Evolutionary conservation across 805 yeast genomes (phyloP), one percentile per base, ranked within the genome.

Genomic region (Vanderwaltozyma tropicalis): DNA sequence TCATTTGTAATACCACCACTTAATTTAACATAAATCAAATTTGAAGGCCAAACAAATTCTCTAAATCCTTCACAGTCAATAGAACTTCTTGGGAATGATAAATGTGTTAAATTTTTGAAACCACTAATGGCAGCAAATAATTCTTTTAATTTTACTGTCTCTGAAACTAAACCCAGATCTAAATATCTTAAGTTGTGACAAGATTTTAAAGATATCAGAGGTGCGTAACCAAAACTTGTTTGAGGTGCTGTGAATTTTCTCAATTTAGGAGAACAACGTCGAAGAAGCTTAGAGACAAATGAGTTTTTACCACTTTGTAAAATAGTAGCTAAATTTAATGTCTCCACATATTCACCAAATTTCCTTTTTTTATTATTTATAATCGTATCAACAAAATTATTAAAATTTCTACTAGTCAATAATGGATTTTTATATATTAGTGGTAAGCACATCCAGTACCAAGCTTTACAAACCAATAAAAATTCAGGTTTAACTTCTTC

Each of bases 231-330:
- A 64, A 92, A 89, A 62, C 94, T 81, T 24, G 96, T 80, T 55
- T 89, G 97, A 3, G 97, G 95, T 0, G 97, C 96, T 7, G 82
- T 72, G 49, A 92, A 87, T 10, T 68, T 64, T 44, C 76, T 72
- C 34, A 92, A 63, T 28, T 68, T 71, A 15, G 68, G 57, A 8
- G 87, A 72, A 38, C 95, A 83, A 29, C 95, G 68, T 50, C 94
- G 74, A 39, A 92, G 63, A 6, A 92, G 56, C 46, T 83, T 80
- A 0, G 96, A 85, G 11, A 89, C 86, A 57, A 69, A 81, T 5
- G 96, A 89, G 59, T 87, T 92, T 56, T 84, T 87, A 11, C 97
- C 97, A 27, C 85, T 71, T 59, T 92, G 97, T 42, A 87, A 76
- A 34, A 88, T 85, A 31, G 74, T 69, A 9, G 94, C 72, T 27